Evolutionary conservation across 2,329 filamentous ascomycete genomes (phyloP).

Genomic region (Trichoderma koningii): DNA sequence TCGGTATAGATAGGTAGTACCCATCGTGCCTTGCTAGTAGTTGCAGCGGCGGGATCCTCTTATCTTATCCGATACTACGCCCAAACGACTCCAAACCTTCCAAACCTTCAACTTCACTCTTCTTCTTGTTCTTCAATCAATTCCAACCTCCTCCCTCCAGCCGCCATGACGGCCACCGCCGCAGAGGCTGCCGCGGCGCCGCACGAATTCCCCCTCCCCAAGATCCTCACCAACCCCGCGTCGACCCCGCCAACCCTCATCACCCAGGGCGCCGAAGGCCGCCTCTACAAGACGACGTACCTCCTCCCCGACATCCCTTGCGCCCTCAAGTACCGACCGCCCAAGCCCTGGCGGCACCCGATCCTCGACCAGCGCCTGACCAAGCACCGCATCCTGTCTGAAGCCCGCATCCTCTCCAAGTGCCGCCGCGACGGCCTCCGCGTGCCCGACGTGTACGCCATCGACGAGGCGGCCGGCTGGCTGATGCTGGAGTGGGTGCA

Average conservation of each 20-base stretch:
- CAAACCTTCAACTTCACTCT: too few relatives aligned
- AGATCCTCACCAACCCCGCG: conserved; percentile 64
- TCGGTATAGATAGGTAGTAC: too few relatives aligned
- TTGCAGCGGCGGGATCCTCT: neutral
- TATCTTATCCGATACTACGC: neutral
- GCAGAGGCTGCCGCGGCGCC: conserved; percentile 21
- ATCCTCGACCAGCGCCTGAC: conserved; percentile 86
- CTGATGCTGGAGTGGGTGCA: conserved; percentile 83
- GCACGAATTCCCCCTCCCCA: conserved; percentile 56
- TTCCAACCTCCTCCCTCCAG: too few relatives aligned
- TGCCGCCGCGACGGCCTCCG: conserved; percentile 75
- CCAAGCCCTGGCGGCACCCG: conserved; percentile 90
- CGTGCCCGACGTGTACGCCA: conserved; percentile 79
- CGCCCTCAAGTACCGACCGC: conserved; percentile 87
- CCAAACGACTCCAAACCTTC: neutral
- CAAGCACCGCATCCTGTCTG: conserved; percentile 80
- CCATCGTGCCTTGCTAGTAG: too few relatives aligned
- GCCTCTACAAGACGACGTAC: conserved; percentile 85
- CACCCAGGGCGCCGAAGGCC: conserved; percentile 92
- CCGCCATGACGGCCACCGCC: conserved; percentile 14
- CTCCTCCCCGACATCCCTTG: conserved; percentile 67
- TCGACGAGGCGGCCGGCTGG: conserved; percentile 67
- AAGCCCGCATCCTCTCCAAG: conserved; percentile 81
- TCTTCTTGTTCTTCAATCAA: neutral
- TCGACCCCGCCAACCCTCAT: conserved; percentile 67